Evolutionary conservation across 2,329 filamentous ascomycete species (phyloP).

Genomic region (Alternaria panax): DNA sequence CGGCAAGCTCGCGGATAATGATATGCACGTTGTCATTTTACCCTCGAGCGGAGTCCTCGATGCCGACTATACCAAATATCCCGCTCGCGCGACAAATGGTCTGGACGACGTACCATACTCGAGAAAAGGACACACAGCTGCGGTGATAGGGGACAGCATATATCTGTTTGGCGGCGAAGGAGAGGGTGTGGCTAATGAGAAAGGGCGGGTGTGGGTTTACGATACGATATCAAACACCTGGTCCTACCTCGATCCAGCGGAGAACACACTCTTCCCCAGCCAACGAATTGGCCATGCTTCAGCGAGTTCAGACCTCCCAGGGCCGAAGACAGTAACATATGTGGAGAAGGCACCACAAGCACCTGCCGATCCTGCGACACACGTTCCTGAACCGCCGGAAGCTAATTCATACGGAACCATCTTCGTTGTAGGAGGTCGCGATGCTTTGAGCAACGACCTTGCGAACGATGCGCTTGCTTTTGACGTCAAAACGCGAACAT

Average conservation of each 20-base stretch:
- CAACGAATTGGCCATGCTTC: conserved; percentile 48
- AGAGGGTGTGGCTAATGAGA: conserved; percentile 37
- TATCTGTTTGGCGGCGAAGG: conserved; percentile 55
- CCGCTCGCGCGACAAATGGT: conserved; percentile 38
- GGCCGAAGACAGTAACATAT: conserved; percentile 42
- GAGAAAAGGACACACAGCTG: conserved; percentile 53
- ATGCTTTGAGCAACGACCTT: conserved; percentile 28
- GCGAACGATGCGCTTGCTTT: conserved; percentile 61
- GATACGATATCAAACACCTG: conserved; percentile 52
- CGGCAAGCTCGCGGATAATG: conserved; percentile 56
- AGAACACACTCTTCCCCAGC: conserved; percentile 32
- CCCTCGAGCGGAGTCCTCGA: conserved; percentile 55
- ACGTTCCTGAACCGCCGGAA: conserved; percentile 52
- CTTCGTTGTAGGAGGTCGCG: conserved; percentile 59
- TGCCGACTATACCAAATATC: conserved; percentile 52
- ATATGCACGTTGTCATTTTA: conserved; percentile 62
- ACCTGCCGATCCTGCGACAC: conserved; percentile 51
- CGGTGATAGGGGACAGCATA: conserved; percentile 54
- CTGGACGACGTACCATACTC: conserved; percentile 48
- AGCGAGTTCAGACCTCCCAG: conserved; percentile 51
- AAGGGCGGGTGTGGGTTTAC: conserved; percentile 56
- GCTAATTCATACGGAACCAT: conserved; percentile 58
- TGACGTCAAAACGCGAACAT: conserved; percentile 57
- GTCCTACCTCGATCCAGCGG: conserved; percentile 49
- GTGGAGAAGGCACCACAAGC: conserved; percentile 49